phyloP scores from a whole-genome alignment of 257 asterid genomes.

The Marsdenia floribunda region DNA sequence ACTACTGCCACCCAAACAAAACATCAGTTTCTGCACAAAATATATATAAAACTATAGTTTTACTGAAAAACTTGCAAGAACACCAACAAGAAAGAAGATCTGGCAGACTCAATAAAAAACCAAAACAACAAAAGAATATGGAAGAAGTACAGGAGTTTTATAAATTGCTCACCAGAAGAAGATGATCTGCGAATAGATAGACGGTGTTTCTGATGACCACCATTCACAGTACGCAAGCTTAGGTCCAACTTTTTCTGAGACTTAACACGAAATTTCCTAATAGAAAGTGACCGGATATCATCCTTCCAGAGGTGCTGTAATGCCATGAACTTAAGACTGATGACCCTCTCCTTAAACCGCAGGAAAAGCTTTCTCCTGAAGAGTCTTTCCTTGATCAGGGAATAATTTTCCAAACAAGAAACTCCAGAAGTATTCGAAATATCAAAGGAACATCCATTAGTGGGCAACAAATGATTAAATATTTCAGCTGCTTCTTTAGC shows the following conservation, averaged over 20 bases:
- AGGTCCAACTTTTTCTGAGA: constrained; percentile 71
- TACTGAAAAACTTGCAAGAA: not conserved
- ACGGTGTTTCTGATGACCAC: constrained; percentile 49
- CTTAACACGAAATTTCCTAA: constrained; percentile 54
- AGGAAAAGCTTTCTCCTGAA: constrained; percentile 37
- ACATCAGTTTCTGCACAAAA: not conserved
- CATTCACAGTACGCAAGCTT: constrained; percentile 36
- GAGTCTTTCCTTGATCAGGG: constrained; percentile 43
- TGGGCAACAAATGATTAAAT: constrained; percentile 54
- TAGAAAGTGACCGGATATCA: constrained; percentile 50
- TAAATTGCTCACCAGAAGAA: constrained; percentile 44
- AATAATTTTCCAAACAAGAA: constrained; percentile 28
- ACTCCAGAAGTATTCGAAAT: constrained; percentile 26
- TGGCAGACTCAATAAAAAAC: not conserved
- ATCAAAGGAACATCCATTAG: constrained; percentile 33
- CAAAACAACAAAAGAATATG: not conserved
- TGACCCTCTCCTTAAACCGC: constrained; percentile 61
- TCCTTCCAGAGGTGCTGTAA: constrained; percentile 83
- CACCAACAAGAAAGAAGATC: not conserved
- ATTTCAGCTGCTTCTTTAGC: constrained; percentile 45
- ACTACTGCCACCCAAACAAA: not conserved
- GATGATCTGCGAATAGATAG: constrained; percentile 48
- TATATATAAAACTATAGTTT: not conserved
- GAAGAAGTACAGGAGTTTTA: not conserved
- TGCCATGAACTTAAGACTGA: constrained; percentile 60